phyloP scores from a whole-genome alignment of 208 protist species.

The Vickermania spadyakhi region DNA sequence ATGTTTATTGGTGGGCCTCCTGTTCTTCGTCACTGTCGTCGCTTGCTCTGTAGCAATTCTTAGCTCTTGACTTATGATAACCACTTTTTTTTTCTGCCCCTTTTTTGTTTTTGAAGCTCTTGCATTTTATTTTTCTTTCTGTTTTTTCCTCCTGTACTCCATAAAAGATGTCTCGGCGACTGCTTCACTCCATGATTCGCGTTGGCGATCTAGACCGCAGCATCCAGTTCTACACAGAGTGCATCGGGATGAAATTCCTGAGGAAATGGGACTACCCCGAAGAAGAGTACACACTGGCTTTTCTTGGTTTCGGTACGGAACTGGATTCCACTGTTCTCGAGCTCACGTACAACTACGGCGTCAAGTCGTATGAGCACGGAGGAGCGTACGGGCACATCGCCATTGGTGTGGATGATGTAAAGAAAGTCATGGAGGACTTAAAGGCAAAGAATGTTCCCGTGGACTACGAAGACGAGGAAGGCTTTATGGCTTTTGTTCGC shows the following conservation, averaged over 20 bases:
- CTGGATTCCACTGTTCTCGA: constrained; percentile 59
- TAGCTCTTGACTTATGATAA: too few species aligned
- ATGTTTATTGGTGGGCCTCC: too few species aligned
- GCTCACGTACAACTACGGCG: constrained; percentile 84
- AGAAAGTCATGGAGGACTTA: constrained; percentile 28
- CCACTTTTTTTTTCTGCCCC: too few species aligned
- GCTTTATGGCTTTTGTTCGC: constrained; percentile 81
- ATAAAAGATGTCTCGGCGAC: too few species aligned
- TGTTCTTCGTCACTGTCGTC: too few species aligned
- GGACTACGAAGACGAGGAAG: constrained; percentile 60
- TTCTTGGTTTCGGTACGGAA: constrained; percentile 73
- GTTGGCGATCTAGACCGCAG: constrained; percentile 74
- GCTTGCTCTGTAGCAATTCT: too few species aligned
- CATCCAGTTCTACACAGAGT: constrained; percentile 76
- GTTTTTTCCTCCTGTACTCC: too few species aligned
- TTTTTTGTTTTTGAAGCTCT: too few species aligned
- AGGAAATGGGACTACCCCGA: constrained; percentile 69
- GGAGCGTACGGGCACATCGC: constrained; percentile 76
- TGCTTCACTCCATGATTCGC: constrained; percentile 85
- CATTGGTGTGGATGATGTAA: constrained; percentile 76
- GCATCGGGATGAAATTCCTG: constrained; percentile 63
- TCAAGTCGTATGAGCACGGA: constrained; percentile 53
- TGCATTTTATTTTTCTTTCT: too few species aligned
- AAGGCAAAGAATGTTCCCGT: constrained; percentile 35
- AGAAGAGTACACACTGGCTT: constrained; percentile 75